Evolutionary conservation across 2,329 filamentous ascomycete species (phyloP).

Genomic region (Aureobasidium lini): DNA sequence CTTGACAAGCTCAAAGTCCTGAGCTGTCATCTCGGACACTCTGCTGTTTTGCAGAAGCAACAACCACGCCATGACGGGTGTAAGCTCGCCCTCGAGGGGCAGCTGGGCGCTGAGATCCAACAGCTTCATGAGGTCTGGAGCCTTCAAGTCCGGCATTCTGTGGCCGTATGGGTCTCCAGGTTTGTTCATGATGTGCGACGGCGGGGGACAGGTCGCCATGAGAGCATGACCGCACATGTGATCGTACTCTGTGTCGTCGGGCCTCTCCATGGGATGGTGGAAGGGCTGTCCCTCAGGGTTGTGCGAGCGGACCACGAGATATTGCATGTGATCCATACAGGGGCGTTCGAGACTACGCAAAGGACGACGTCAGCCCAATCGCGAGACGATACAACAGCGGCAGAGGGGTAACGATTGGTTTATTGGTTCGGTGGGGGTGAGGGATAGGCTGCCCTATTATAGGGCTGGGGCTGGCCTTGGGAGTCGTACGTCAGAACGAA

Average conservation of each 20-base stretch:
- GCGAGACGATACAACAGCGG: slow-evolving; percentile 7
- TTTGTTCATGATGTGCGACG: slow-evolving; percentile 50
- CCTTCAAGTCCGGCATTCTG: slow-evolving; percentile 72
- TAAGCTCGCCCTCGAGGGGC: slow-evolving; percentile 74
- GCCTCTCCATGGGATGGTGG: slow-evolving; percentile 32
- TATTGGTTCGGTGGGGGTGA: slow-evolving; percentile 54
- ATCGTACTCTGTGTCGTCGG: slow-evolving; percentile 50
- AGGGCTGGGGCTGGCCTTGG: slow-evolving; percentile 27
- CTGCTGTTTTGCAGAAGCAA: slow-evolving; percentile 67
- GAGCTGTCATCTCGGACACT: slow-evolving; percentile 55
- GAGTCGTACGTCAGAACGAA: slow-evolving; percentile 79
- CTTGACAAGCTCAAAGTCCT: slow-evolving; percentile 65
- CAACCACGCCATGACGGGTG: slow-evolving; percentile 91
- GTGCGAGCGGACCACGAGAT: slow-evolving; percentile 56
- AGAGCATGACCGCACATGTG: slow-evolving; percentile 72
- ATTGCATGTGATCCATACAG: slow-evolving; percentile 86
- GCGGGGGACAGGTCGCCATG: slow-evolving; percentile 85
- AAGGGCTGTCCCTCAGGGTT: slow-evolving; percentile 33
- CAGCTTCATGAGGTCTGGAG: slow-evolving; percentile 69
- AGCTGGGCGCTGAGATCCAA: slow-evolving; percentile 77
- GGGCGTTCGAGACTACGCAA: slow-evolving; percentile 70
- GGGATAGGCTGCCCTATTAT: slow-evolving; percentile 41
- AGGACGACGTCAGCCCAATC: slow-evolving; percentile 15
- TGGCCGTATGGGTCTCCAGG: slow-evolving; percentile 53
- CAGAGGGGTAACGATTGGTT: slow-evolving; percentile 2